Conservation (phyloP, 208 protist species). For the Porcisia deanei region DNA sequence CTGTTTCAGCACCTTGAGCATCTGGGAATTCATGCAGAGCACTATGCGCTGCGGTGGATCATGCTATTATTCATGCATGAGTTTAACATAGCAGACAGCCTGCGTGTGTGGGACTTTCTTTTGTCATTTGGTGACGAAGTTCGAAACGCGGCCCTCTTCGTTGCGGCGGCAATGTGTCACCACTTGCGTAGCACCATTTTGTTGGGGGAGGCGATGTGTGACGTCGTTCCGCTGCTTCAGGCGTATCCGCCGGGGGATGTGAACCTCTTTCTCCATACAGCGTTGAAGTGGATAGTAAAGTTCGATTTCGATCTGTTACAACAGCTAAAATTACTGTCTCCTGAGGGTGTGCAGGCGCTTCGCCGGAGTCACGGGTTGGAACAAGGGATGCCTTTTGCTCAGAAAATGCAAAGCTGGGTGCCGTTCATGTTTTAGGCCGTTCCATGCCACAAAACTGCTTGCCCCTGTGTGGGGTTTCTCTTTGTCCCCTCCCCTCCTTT, state of each 20-base stretch:
- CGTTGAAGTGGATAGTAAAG: conserved; percentile 48
- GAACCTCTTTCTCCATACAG: conserved; percentile 56
- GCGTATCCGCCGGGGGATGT: conserved; percentile 56
- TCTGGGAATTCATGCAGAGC: conserved; percentile 50
- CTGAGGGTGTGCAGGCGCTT: conserved; percentile 36
- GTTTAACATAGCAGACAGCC: conserved; percentile 72
- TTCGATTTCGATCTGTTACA: conserved; percentile 47
- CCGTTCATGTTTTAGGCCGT: conserved; percentile 20
- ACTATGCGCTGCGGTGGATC: conserved; percentile 87
- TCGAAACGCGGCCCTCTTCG: conserved; percentile 45
- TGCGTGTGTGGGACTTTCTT: conserved; percentile 89
- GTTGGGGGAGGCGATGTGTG: conserved; percentile 29
- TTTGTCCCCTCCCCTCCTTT: neutral
- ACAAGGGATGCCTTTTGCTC: conserved; percentile 7
- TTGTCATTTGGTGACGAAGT: conserved; percentile 74
- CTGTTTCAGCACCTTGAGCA: conserved; percentile 52
- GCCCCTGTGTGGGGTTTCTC: neutral
- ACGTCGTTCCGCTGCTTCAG: conserved; percentile 69
- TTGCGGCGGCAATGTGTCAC: conserved; percentile 62
- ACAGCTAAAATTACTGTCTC: conserved; percentile 36
- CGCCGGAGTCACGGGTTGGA: conserved; percentile 32
- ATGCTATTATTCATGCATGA: conserved; percentile 88
- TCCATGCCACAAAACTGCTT: neutral
- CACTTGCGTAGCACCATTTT: conserved; percentile 50
- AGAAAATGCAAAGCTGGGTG: conserved; percentile 24